Evolutionary conservation across 345 rosid species (phyloP).

Genomic region (Murraya koenigii): DNA sequence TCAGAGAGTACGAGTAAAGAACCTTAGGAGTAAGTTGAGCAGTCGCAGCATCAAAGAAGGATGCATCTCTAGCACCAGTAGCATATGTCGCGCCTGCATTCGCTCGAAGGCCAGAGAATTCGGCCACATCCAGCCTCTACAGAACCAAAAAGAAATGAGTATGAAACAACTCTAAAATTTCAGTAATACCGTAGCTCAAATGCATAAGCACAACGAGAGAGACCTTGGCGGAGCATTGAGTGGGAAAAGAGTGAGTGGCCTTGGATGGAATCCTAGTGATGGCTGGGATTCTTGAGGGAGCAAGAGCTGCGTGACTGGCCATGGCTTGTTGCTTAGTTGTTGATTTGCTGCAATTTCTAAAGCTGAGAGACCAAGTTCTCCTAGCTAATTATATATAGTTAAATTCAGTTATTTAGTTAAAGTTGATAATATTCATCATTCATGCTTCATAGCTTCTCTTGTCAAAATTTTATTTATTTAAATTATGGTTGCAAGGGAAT

Average conservation of each 20-base stretch:
- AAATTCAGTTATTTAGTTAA: background rate
- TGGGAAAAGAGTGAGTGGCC: constrained; percentile 53
- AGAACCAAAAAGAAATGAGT: constrained; percentile 1
- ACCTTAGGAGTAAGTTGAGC: constrained; percentile 78
- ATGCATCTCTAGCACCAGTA: constrained; percentile 42
- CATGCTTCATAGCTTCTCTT: background rate
- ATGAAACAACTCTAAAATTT: background rate
- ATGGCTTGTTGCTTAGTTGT: constrained; percentile 30
- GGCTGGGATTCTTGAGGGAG: constrained; percentile 73
- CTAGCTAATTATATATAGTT: constrained; percentile 20
- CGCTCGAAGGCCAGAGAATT: constrained; percentile 76
- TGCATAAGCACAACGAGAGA: background rate
- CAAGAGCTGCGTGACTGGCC: constrained; percentile 89
- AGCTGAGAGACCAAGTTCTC: constrained; percentile 17
- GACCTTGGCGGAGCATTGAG: constrained; percentile 82
- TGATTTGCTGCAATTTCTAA: constrained; percentile 27
- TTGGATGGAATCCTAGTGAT: constrained; percentile 58
- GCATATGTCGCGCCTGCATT: constrained; percentile 36
- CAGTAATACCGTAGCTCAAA: background rate
- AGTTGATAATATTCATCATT: background rate
- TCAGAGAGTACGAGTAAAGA: background rate
- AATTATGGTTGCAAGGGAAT: constrained; percentile 44
- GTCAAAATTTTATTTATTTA: background rate
- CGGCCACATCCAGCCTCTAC: constrained; percentile 74
- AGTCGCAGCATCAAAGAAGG: constrained; percentile 73